These are phyloP conservation scores for Xanthoparmelia taractica DNA, from an alignment of 495 filamentous ascomycete genomes.

Conservation along the genomic window DNA sequence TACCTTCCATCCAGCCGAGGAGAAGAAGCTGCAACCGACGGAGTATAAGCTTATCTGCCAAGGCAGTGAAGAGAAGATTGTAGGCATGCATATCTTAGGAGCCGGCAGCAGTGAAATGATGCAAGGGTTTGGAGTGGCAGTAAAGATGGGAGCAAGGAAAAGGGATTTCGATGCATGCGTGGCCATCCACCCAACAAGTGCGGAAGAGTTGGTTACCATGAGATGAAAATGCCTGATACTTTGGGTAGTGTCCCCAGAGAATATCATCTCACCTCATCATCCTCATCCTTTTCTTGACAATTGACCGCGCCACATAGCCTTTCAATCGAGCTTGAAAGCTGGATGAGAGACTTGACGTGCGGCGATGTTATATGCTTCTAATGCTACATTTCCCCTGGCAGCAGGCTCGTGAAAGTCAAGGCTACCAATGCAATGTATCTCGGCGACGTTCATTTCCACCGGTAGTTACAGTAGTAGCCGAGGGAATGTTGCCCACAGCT, in stretches of 20 bases:
- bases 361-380: neutral
- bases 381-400: no score
- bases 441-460: neutral
- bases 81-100: conserved; percentile 53
- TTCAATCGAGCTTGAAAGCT: neutral
- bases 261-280: neutral
- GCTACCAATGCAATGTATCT: neutral
- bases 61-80: conserved; percentile 51
- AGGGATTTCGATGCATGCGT: conserved; percentile 88
- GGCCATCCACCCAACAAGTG: conserved; percentile 84
- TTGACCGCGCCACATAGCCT: neutral
- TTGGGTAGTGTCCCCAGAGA: neutral
- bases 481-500: neutral
- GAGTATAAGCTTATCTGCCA: conserved; percentile 54
- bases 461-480: neutral
- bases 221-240: conserved; percentile 29
- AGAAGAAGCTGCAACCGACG: conserved; percentile 50
- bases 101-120: conserved; percentile 67
- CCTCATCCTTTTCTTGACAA: neutral
- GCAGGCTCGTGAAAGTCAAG: neutral
- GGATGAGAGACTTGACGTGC: no score
- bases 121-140: conserved; percentile 89
- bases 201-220: conserved; percentile 79
- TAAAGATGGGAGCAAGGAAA: conserved; percentile 99
- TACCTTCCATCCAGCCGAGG: conserved; percentile 43